A percentile compares a stretch with the other conserved stretches of the same genome.
phyloP scores from a whole-genome alignment of 208 protist genomes.

The Endotrypanum monterogeii region DNA sequence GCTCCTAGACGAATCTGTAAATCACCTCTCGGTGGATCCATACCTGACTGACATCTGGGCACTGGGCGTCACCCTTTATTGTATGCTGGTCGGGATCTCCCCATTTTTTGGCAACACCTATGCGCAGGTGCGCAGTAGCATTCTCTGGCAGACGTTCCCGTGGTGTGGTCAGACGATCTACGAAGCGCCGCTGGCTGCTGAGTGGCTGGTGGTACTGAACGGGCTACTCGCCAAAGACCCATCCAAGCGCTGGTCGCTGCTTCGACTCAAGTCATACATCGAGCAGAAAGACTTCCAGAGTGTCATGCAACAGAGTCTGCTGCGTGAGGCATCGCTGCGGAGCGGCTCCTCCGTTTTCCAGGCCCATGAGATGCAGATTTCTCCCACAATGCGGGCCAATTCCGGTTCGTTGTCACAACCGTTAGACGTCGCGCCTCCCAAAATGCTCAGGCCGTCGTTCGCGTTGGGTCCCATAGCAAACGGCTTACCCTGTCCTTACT shows the following conservation, averaged over 20 bases:
- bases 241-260: constrained; percentile 55
- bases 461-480: constrained; percentile 1
- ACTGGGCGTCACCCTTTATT: constrained; percentile 82
- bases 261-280: constrained; percentile 55
- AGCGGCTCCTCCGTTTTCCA: not conserved
- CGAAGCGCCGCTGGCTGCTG: constrained; percentile 24
- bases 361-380: not conserved
- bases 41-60: constrained; percentile 81
- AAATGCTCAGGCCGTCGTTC: not conserved
- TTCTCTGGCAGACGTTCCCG: constrained; percentile 40
- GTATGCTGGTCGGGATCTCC: constrained; percentile 68
- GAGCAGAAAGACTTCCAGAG: constrained; percentile 39
- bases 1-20: constrained; percentile 32
- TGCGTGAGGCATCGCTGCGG: constrained; percentile 6
- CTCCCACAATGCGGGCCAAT: not conserved
- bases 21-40: constrained; percentile 35
- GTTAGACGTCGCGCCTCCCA: not conserved
- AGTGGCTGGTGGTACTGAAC: constrained; percentile 60
- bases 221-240: constrained; percentile 81
- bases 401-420: not conserved
- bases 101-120: constrained; percentile 67
- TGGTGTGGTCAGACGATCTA: constrained; percentile 46
- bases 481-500: not conserved
- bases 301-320: constrained; percentile 18
- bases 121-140: constrained; percentile 39